phyloP scores from a whole-genome alignment of 2,329 filamentous ascomycete species.

The Exophiala spinifera region DNA sequence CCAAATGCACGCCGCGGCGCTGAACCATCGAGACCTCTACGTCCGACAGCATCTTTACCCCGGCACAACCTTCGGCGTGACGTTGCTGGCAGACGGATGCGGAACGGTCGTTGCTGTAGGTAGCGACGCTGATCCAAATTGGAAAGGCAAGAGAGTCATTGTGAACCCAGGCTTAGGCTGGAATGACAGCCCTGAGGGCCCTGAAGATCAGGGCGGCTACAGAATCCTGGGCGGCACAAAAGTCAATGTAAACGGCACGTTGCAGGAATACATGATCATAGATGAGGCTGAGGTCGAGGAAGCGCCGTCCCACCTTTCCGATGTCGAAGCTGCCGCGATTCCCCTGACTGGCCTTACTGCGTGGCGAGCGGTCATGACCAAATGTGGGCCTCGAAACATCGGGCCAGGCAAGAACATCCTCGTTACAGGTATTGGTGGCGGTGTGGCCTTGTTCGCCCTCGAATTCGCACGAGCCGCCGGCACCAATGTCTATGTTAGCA shows the following conservation, averaged over 20 bases:
- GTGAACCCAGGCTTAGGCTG: constrained; percentile 77
- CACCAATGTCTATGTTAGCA: constrained; percentile 77
- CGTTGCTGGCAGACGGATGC: constrained; percentile 78
- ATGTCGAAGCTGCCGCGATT: constrained; percentile 75
- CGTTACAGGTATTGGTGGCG: constrained; percentile 88
- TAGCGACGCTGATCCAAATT: constrained; percentile 52
- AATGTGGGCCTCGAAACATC: constrained; percentile 52
- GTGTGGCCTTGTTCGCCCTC: constrained; percentile 78
- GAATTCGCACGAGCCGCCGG: constrained; percentile 74
- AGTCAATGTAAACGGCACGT: constrained; percentile 63
- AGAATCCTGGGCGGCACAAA: constrained; percentile 68
- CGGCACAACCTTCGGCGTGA: constrained; percentile 71
- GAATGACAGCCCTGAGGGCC: constrained; percentile 67
- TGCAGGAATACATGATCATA: constrained; percentile 70
- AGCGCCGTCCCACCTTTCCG: constrained; percentile 67
- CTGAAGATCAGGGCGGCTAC: constrained; percentile 61
- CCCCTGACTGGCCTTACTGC: constrained; percentile 83
- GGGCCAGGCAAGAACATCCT: constrained; percentile 68
- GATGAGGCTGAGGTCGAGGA: constrained; percentile 70
- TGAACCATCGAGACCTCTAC: constrained; percentile 96
- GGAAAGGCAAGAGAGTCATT: constrained; percentile 68
- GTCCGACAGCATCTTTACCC: constrained; percentile 91
- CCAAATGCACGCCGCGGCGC: constrained; percentile 71
- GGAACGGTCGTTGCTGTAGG: constrained; percentile 69
- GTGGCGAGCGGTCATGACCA: constrained; percentile 81